Evolutionary conservation across 2,329 filamentous ascomycete species (phyloP).

Genomic region (Scopulariopsis brevicaulis): DNA sequence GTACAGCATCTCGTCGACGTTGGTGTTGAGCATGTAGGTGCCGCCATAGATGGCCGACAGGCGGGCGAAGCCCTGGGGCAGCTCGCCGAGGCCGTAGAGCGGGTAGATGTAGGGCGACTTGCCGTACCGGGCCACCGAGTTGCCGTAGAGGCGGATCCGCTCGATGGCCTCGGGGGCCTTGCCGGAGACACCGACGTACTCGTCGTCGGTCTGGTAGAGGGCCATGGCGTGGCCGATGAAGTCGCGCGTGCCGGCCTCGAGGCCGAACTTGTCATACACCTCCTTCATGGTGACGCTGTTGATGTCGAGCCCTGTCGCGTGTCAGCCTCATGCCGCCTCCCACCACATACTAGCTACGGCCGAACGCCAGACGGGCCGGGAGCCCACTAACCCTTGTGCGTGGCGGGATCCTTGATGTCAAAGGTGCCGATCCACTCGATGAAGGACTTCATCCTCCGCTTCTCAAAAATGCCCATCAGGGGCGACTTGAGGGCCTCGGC

Average conservation of each 20-base stretch:
- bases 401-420: slow-evolving; percentile 67
- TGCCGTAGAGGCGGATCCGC: slow-evolving; percentile 91
- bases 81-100: slow-evolving; percentile 90
- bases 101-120: slow-evolving; percentile 99
- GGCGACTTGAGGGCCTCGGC: slow-evolving; percentile 83
- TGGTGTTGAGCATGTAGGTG: slow-evolving; percentile 98
- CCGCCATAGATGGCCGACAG: slow-evolving; percentile 97
- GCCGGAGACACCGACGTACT: slow-evolving; percentile 66
- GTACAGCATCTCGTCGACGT: slow-evolving; percentile 80
- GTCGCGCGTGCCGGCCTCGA: slow-evolving; percentile 81
- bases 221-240: slow-evolving; percentile 99
- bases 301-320: slow-evolving; percentile 61
- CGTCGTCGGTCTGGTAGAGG: slow-evolving; percentile 78
- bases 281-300: slow-evolving; percentile 82
- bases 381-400: slow-evolving; percentile 67
- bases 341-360: neutral
- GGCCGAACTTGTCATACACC: slow-evolving; percentile 96
- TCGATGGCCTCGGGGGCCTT: slow-evolving; percentile 75
- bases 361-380: neutral
- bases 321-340: neutral
- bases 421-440: slow-evolving; percentile 91
- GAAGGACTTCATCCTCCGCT: slow-evolving; percentile 92
- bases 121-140: slow-evolving; percentile 94
- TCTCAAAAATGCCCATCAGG: slow-evolving; percentile 96
- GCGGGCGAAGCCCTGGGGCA: slow-evolving; percentile 94